These are phyloP conservation scores for Cladophialophora psammophila DNA, from an alignment of 2,329 filamentous ascomycete species.

Conservation along the genomic window DNA sequence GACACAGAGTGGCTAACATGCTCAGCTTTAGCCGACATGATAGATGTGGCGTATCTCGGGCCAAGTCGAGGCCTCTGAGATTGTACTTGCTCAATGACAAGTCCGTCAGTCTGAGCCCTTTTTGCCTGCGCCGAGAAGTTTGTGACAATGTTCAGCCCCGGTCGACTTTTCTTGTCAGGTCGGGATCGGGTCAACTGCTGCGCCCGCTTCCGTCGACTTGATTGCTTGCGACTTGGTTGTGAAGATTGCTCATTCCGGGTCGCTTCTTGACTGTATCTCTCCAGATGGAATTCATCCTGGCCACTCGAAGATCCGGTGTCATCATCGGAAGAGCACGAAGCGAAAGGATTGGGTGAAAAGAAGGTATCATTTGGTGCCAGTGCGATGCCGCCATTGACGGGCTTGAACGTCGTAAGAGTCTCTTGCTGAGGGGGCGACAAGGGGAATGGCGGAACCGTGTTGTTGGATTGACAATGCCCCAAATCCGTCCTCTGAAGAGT, in stretches of 20 bases:
- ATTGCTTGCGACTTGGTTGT: slow-evolving; percentile 9
- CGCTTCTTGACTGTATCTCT: slow-evolving; percentile 37
- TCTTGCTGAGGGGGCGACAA: slow-evolving; percentile 27
- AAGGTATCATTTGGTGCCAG: slow-evolving; percentile 20
- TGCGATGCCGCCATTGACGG: slow-evolving; percentile 17
- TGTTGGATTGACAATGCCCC: not conserved
- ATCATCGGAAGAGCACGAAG: slow-evolving; percentile 31
- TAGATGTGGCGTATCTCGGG: slow-evolving; percentile 30
- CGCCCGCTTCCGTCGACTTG: slow-evolving; percentile 5
- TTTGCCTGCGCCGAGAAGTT: slow-evolving; percentile 45
- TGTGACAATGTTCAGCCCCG: slow-evolving; percentile 54
- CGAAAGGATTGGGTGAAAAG: slow-evolving; percentile 25
- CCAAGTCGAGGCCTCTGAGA: slow-evolving; percentile 34
- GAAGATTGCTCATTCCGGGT: slow-evolving; percentile 1
- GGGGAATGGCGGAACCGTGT: slow-evolving; percentile 16
- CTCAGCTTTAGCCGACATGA: slow-evolving; percentile 37
- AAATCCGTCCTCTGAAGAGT: not conserved
- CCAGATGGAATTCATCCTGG: slow-evolving; percentile 40
- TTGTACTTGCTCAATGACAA: slow-evolving; percentile 36
- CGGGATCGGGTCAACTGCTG: slow-evolving; percentile 8
- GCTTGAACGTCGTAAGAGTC: slow-evolving; percentile 25
- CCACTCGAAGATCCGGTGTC: slow-evolving; percentile 35
- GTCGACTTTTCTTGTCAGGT: slow-evolving; percentile 42
- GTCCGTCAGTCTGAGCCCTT: slow-evolving; percentile 28
- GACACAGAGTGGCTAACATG: slow-evolving; percentile 25